A percentile compares a stretch with the other conserved stretches of the same genome.
These are phyloP conservation scores for Leishmania guyanensis DNA, from an alignment of 208 protist species.

Conservation along the genomic window DNA sequence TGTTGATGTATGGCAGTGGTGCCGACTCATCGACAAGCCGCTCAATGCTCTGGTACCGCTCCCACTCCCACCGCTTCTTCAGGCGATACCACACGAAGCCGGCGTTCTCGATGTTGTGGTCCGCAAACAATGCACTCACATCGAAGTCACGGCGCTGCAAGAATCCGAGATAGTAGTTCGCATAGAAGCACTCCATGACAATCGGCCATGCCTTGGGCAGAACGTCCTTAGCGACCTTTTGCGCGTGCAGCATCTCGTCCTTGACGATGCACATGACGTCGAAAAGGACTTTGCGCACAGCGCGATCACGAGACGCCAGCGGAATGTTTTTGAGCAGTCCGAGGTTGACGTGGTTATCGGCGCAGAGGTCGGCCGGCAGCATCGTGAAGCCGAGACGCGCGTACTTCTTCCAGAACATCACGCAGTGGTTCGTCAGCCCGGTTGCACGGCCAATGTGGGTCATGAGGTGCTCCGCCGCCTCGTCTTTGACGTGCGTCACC, in stretches of 20 bases:
- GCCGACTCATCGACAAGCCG: conserved; percentile 70
- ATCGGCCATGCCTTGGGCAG: conserved; percentile 81
- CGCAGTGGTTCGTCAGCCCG: conserved; percentile 84
- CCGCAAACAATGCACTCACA: conserved; percentile 88
- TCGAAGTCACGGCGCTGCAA: conserved; percentile 84
- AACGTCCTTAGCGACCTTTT: conserved; percentile 62
- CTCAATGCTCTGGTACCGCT: conserved; percentile 73
- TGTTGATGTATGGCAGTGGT: conserved; percentile 68
- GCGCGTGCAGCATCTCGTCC: conserved; percentile 84
- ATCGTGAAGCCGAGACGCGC: conserved; percentile 86
- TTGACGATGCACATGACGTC: conserved; percentile 88
- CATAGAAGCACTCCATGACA: conserved; percentile 84
- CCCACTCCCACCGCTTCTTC: conserved; percentile 88
- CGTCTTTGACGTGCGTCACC: conserved; percentile 77
- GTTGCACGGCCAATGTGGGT: conserved; percentile 84
- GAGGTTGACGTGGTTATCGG: conserved; percentile 87
- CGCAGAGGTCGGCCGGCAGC: conserved; percentile 88
- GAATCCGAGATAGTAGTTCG: conserved; percentile 90
- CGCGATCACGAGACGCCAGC: conserved; percentile 75
- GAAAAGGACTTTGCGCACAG: conserved; percentile 75
- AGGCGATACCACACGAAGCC: conserved; percentile 82
- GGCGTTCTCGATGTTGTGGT: conserved; percentile 87
- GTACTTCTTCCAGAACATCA: conserved; percentile 94
- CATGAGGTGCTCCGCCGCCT: conserved; percentile 84
- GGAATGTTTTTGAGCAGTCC: conserved; percentile 85